Conservation (phyloP, 306 rosid species). For the Prunus davidiana region DNA sequence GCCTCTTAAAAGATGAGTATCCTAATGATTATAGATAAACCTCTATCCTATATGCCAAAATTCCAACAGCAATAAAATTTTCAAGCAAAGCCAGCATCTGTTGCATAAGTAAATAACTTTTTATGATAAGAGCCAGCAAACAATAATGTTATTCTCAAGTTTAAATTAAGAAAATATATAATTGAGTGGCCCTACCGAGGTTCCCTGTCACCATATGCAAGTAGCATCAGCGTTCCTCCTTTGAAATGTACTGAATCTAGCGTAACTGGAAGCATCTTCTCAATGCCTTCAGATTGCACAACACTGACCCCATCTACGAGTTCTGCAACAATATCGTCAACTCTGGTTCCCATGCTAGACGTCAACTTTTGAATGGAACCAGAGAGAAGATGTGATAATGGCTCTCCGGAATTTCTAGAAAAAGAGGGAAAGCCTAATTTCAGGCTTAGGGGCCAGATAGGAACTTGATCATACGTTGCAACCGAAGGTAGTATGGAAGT, state of each 20-base stretch:
- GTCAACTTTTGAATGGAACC: constrained; percentile 48
- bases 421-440: constrained; percentile 42
- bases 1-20: background rate
- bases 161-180: constrained; percentile 21
- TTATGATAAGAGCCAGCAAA: background rate
- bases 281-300: constrained; percentile 48
- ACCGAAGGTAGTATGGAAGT: constrained; percentile 27
- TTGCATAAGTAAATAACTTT: background rate
- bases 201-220: constrained; percentile 88
- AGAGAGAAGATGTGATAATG: constrained; percentile 36
- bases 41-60: background rate
- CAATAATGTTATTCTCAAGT: constrained; percentile 12
- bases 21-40: background rate
- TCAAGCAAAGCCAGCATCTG: background rate
- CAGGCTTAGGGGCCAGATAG: constrained; percentile 38
- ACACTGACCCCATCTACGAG: constrained; percentile 38
- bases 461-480: constrained; percentile 31
- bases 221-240: constrained; percentile 81
- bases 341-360: constrained; percentile 39
- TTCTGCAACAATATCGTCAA: constrained; percentile 54
- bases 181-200: constrained; percentile 58
- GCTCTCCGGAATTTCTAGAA: constrained; percentile 43
- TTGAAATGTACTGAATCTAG: constrained; percentile 85
- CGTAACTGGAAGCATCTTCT: constrained; percentile 56
- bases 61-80: background rate